A percentile compares a stretch with the other conserved stretches of the same genome.
phyloP scores from a whole-genome alignment of 495 filamentous ascomycete species.

The Staphylotrichum tortipilum region DNA sequence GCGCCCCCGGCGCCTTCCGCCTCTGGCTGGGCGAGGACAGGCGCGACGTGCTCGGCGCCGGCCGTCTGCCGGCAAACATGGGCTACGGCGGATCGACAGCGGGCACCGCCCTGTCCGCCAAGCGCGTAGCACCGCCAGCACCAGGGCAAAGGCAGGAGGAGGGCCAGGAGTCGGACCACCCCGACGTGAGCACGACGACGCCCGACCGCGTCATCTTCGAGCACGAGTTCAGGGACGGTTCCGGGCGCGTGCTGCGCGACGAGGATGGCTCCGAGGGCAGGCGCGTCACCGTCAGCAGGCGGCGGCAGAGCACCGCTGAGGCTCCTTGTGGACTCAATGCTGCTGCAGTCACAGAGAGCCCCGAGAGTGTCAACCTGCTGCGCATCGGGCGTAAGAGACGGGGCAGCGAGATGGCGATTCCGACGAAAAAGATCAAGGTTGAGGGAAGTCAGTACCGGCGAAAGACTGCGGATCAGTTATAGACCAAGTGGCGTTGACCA shows the following conservation, averaged over 20 bases:
- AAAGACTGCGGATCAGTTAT: background rate
- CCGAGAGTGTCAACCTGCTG: background rate
- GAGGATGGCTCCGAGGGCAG: conserved; percentile 8
- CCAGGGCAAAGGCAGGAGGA: background rate
- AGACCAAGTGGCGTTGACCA: background rate
- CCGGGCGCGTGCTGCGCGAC: conserved; percentile 3
- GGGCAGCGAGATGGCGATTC: background rate
- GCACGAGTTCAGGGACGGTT: conserved; percentile 11
- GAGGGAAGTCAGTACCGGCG: too few species aligned
- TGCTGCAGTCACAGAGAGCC: too few species aligned
- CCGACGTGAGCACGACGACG: background rate
- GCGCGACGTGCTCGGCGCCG: conserved; percentile 36
- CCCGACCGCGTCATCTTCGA: conserved; percentile 17
- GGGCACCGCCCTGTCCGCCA: too few species aligned
- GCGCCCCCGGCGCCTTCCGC: conserved; percentile 27
- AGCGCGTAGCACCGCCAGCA: too few species aligned
- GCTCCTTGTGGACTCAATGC: too few species aligned
- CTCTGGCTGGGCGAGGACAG: conserved; percentile 37
- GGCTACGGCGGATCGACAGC: conserved; percentile 15
- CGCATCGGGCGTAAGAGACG: background rate
- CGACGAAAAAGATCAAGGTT: background rate
- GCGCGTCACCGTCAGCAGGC: background rate
- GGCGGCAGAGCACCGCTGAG: background rate
- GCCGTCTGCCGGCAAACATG: conserved; percentile 32
- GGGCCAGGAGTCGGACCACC: background rate